Base-by-base conservation (phyloP, 306 rosid genomes). In the Clitoria ternatea region DNA sequence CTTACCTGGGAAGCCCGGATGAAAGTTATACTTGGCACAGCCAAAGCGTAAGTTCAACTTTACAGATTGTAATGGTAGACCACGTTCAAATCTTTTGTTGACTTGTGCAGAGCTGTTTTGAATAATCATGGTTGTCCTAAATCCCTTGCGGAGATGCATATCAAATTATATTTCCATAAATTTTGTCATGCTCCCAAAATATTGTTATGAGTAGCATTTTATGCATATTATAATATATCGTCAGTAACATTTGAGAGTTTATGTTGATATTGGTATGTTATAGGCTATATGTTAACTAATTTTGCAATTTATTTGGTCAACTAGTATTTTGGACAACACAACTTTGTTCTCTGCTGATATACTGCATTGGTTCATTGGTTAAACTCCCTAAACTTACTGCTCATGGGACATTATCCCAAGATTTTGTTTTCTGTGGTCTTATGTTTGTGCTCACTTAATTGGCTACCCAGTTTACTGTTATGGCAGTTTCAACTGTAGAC, bases 1-100 rank as follows among this genome's bases (percentile, higher is more conserved):
- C 86, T 90, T 73, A 88, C 91, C 12, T 88, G 98, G 98, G 98
- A 90, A 66, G 93, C 96, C 3, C 94, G 97, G 56, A 84, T 90
- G 94, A 94, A 94, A 78, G 95, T 90, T 84, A 74, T 89, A 66
- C 90, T 88, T 59, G 92, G 97, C 60, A 94, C 98, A 32, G 98
- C 94, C 33, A 90, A 91, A 81, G 98, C 95, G 97, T 93, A 90
- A 90, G 98, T 82, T 76, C 49, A 62, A 22, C 74, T 26, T 63
- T 43, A 47, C 75, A 61, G 63, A 13, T 8, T 44, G 23, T 50
- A 37, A 1, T 12, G 18, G 14, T 39, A 40, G 43, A 14, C n/a
- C 18, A 18, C 29, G 17, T 40, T 37, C 4, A 1, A 56, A 24
- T 24, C 60, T 47, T 24, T 0, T 33, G 29, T 17, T 29, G 5